A percentile compares a stretch with the other conserved stretches of the same genome.
These are phyloP conservation scores for Effrenium voratum DNA, from an alignment of 73 alveolate genomes.

Conservation along the genomic window DNA sequence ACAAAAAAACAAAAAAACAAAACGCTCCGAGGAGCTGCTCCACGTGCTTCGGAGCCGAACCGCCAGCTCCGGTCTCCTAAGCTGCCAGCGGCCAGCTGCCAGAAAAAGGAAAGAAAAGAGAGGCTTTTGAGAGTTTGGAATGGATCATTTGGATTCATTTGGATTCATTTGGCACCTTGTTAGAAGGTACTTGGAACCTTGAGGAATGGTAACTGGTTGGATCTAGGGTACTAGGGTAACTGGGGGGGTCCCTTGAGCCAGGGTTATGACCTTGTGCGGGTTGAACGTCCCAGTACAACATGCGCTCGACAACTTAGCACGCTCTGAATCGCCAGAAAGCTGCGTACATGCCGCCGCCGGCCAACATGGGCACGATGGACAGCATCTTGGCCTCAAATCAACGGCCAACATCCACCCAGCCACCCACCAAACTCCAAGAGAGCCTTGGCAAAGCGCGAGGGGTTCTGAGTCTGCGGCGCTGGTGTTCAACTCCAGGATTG, in stretches of 20 bases:
- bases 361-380: constrained; percentile 33
- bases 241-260: too few relatives aligned
- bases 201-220: too few relatives aligned
- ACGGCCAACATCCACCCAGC: neutral
- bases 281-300: too few relatives aligned
- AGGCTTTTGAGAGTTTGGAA: neutral
- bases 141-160: too few relatives aligned
- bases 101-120: neutral
- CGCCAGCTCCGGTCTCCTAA: constrained; percentile 42
- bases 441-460: too few relatives aligned
- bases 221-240: too few relatives aligned
- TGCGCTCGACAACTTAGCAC: too few relatives aligned
- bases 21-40: neutral
- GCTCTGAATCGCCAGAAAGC: too few relatives aligned
- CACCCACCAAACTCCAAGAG: too few relatives aligned
- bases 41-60: constrained; percentile 49
- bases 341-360: constrained; percentile 43
- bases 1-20: neutral
- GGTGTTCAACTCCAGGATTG: constrained; percentile 29
- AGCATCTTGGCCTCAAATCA: constrained; percentile 15
- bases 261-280: too few relatives aligned
- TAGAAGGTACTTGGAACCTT: too few relatives aligned
- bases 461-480: neutral
- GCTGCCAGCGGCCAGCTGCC: neutral
- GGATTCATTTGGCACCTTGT: too few relatives aligned